Evolutionary conservation across 176 grass and related monocot species (phyloP).

Genomic region (Paspalum vaginatum): DNA sequence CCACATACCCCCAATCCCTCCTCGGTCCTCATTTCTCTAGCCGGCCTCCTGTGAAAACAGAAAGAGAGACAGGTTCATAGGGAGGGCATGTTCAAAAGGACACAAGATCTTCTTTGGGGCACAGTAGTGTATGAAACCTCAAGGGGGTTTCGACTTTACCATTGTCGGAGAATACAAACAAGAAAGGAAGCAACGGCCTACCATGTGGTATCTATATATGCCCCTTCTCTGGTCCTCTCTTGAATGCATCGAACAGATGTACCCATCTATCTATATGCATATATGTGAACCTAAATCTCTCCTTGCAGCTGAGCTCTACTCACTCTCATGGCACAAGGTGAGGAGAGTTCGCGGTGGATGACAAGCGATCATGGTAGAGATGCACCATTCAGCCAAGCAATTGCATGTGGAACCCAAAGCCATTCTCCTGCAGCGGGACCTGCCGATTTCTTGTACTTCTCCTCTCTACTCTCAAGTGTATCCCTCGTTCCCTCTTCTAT

Average conservation of each 20-base stretch:
- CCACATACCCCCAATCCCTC: constrained; percentile 38
- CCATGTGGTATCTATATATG: constrained; percentile 35
- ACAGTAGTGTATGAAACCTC: constrained; percentile 61
- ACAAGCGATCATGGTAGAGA: constrained; percentile 52
- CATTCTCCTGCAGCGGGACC: constrained; percentile 39
- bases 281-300: constrained; percentile 18
- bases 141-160: constrained; percentile 52
- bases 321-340: constrained; percentile 39
- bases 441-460: constrained; percentile 65
- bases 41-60: constrained; percentile 39
- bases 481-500: constrained; percentile 12
- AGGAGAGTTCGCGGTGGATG: constrained; percentile 54
- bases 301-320: constrained; percentile 27
- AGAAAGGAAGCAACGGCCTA: constrained; percentile 40
- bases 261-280: constrained; percentile 15
- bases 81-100: constrained; percentile 61
- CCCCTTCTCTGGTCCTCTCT: constrained; percentile 18
- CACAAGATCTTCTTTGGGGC: constrained; percentile 63
- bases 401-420: constrained; percentile 59
- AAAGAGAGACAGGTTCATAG: constrained; percentile 39
- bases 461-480: constrained; percentile 36
- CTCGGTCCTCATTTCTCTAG: constrained; percentile 10
- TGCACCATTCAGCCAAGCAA: constrained; percentile 35
- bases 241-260: constrained; percentile 20
- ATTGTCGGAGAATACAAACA: constrained; percentile 45